Evolutionary conservation across 192 early-diverging fungal species (phyloP).

Genomic region (Backusella westeae): DNA sequence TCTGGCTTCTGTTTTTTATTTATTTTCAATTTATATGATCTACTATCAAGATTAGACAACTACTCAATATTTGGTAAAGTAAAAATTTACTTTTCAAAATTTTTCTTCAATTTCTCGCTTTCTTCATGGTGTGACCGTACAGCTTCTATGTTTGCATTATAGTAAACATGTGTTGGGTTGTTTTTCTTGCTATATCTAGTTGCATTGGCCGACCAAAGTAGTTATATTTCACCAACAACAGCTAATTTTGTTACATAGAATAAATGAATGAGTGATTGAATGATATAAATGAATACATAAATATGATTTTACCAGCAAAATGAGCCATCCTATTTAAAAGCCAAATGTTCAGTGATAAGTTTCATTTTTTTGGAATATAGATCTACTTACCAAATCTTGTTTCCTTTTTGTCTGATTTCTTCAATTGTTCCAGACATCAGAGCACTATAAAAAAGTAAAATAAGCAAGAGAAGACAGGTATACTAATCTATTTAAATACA

Average conservation of each 20-base stretch:
- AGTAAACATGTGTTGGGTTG: background rate
- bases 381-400: background rate
- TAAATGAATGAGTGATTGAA: background rate
- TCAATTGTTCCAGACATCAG: background rate
- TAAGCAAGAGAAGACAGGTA: background rate
- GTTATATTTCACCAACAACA: background rate
- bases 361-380: background rate
- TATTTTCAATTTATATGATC: too few species aligned
- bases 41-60: background rate
- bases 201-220: background rate
- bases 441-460: background rate
- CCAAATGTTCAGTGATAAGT: background rate
- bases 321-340: background rate
- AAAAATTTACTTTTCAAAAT: background rate
- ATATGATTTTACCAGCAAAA: background rate
- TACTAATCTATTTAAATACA: background rate
- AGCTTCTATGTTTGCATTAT: background rate
- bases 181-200: background rate
- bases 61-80: background rate
- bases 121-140: background rate
- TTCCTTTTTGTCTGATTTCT: background rate
- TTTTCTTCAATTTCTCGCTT: background rate
- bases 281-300: too few species aligned
- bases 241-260: background rate
- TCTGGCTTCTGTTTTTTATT: too few species aligned